Conservation (phyloP, 2,329 filamentous ascomycete species). For the Pseudocercospora vitis region DNA sequence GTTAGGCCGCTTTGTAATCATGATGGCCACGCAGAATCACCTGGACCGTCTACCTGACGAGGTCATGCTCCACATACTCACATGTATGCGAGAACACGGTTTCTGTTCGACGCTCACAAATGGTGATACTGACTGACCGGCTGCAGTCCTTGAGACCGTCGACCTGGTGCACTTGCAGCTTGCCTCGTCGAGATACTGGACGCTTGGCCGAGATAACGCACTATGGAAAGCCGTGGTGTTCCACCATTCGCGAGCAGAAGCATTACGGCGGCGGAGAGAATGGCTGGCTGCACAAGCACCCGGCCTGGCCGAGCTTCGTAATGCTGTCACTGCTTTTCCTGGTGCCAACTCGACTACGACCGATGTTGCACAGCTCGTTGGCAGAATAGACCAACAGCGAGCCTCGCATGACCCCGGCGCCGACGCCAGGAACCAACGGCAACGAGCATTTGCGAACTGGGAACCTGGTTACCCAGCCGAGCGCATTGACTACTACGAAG, state of each 20-base stretch:
- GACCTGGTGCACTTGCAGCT: conserved; percentile 69
- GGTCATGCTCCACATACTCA: conserved; percentile 46
- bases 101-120: too few species aligned
- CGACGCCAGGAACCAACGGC: conserved; percentile 29
- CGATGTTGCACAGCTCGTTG: conserved; percentile 28
- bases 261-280: conserved; percentile 56
- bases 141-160: conserved; percentile 59
- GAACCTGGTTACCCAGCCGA: conserved; percentile 74
- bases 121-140: conserved; percentile 20
- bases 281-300: conserved; percentile 43
- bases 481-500: conserved; percentile 78
- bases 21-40: neutral
- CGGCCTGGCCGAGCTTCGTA: conserved; percentile 45
- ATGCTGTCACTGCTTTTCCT: conserved; percentile 41
- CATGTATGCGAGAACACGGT: conserved; percentile 38
- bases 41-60: conserved; percentile 36
- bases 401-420: conserved; percentile 22
- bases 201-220: conserved; percentile 69
- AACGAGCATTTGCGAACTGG: conserved; percentile 73
- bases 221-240: conserved; percentile 79
- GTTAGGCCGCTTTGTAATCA: neutral
- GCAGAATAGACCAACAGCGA: conserved; percentile 14
- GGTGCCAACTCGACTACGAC: conserved; percentile 26
- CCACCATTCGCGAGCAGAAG: conserved; percentile 65
- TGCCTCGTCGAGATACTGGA: conserved; percentile 65